Evolutionary conservation across 805 yeast genomes (phyloP).

Genomic region (Candida jianshihensis): DNA sequence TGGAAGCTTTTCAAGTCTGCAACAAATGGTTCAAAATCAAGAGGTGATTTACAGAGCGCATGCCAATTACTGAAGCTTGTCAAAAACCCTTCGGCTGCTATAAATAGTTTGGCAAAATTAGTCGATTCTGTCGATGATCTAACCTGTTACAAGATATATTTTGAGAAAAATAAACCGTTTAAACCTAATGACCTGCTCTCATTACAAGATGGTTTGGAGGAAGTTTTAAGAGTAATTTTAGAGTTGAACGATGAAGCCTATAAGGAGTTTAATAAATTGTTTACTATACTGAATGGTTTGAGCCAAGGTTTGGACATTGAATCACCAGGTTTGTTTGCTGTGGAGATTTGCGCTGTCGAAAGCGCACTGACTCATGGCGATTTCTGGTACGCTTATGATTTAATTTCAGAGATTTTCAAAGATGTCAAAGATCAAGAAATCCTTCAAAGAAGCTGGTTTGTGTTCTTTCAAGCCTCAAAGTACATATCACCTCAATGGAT

Average conservation of each 20-base stretch:
- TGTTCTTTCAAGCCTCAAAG: conserved; percentile 70
- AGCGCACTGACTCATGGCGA: conserved; percentile 57
- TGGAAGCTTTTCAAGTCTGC: conserved; percentile 38
- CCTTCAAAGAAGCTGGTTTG: conserved; percentile 47
- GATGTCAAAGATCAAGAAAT: conserved; percentile 14
- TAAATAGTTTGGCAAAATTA: conserved; percentile 11
- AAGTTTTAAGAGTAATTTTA: conserved; percentile 35
- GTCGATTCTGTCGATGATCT: conserved; percentile 23
- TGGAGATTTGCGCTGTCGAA: conserved; percentile 52
- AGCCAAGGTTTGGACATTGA: conserved; percentile 30
- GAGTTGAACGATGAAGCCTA: conserved; percentile 52
- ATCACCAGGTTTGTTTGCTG: conserved; percentile 6
- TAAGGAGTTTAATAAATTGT: conserved; percentile 34
- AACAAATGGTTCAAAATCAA: conserved; percentile 30
- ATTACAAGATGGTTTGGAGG: conserved; percentile 25
- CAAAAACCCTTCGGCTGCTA: conserved; percentile 7
- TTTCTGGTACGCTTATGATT: conserved; percentile 48
- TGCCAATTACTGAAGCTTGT: conserved; percentile 20
- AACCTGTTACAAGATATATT: conserved; percentile 23
- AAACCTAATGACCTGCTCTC: conserved; percentile 33
- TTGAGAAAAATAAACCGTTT: conserved; percentile 28
- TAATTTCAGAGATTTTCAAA: conserved; percentile 31
- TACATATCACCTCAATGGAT: conserved; percentile 40
- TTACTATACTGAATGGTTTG: conserved; percentile 34
- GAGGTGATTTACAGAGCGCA: conserved; percentile 35